phyloP scores from a whole-genome alignment of 176 grass and related monocot genomes.

The Eragrostis curvula region DNA sequence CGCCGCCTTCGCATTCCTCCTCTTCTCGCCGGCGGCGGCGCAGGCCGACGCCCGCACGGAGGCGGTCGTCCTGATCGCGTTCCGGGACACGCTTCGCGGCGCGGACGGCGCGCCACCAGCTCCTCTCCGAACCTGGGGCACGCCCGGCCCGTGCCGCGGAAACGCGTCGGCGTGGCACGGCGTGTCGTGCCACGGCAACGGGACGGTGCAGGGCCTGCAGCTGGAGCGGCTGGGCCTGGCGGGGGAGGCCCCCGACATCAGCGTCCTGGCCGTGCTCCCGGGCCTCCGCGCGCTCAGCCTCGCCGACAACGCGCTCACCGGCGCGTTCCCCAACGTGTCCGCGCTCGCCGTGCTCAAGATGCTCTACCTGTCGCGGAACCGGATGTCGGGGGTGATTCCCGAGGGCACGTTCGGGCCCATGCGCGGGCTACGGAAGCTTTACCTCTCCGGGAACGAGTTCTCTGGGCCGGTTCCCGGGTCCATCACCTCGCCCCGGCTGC shows the following conservation, averaged over 20 bases:
- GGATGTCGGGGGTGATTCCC: constrained; percentile 69
- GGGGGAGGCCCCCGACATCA: constrained; percentile 48
- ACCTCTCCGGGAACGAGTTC: constrained; percentile 68
- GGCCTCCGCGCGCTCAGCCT: constrained; percentile 73
- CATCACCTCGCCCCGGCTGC: constrained; percentile 65
- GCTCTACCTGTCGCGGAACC: constrained; percentile 75
- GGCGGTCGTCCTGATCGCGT: constrained; percentile 61
- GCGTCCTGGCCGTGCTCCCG: constrained; percentile 38
- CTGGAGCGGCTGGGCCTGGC: constrained; percentile 72
- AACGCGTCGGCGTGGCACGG: constrained; percentile 67
- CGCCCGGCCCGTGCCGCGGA: constrained; percentile 46
- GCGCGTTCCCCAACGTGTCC: constrained; percentile 75
- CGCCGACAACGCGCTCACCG: constrained; percentile 69
- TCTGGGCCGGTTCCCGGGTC: constrained; percentile 63
- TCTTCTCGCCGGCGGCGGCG: neutral
- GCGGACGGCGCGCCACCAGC: constrained; percentile 44
- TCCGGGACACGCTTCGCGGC: constrained; percentile 59
- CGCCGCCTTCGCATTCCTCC: neutral
- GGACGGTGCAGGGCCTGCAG: constrained; percentile 73
- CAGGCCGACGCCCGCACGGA: constrained; percentile 25
- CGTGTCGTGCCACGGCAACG: constrained; percentile 75
- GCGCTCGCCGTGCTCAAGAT: constrained; percentile 61
- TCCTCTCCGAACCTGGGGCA: constrained; percentile 56
- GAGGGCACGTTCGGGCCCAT: constrained; percentile 62
- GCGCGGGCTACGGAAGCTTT: constrained; percentile 74